Evolutionary conservation across 345 rosid species (phyloP).

Genomic region (Salix koriyanagi): DNA sequence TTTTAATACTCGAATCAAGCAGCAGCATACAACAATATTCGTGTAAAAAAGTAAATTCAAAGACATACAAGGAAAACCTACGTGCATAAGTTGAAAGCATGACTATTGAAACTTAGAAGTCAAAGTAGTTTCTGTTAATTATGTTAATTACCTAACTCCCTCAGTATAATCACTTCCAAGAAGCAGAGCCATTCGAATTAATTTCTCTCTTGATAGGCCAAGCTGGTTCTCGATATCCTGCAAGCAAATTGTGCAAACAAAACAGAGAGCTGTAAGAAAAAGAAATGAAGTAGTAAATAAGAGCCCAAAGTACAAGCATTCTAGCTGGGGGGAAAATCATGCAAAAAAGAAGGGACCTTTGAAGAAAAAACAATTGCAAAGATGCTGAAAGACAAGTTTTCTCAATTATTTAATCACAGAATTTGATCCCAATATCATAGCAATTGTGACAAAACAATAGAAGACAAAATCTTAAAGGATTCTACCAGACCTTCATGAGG

Average conservation of each 20-base stretch:
- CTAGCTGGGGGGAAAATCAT: neutral
- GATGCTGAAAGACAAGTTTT: neutral
- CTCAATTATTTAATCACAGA: neutral
- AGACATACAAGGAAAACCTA: neutral
- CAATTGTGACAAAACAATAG: neutral
- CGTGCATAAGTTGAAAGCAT: neutral
- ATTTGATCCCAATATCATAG: neutral
- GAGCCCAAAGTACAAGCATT: neutral
- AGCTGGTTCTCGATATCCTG: conserved; percentile 93
- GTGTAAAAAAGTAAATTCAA: neutral
- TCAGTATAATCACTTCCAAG: conserved; percentile 99
- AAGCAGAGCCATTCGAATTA: conserved; percentile 87
- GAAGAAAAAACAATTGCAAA: neutral
- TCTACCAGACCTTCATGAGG: conserved; percentile 64
- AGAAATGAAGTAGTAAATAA: conserved; percentile 4
- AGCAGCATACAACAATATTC: neutral
- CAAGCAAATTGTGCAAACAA: neutral
- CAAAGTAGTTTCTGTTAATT: conserved; percentile 1
- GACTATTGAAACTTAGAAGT: neutral
- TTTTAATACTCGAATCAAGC: neutral
- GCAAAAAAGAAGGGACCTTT: neutral
- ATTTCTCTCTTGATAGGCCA: conserved; percentile 74
- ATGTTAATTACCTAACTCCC: conserved; percentile 73
- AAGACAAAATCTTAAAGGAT: neutral
- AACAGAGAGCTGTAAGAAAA: neutral